Percentiles rank a stretch among this genome's conserved stretches.
Evolutionary conservation across 176 grass and related monocot genomes (phyloP).

Genomic region (Bolboschoenus planiculmis): DNA sequence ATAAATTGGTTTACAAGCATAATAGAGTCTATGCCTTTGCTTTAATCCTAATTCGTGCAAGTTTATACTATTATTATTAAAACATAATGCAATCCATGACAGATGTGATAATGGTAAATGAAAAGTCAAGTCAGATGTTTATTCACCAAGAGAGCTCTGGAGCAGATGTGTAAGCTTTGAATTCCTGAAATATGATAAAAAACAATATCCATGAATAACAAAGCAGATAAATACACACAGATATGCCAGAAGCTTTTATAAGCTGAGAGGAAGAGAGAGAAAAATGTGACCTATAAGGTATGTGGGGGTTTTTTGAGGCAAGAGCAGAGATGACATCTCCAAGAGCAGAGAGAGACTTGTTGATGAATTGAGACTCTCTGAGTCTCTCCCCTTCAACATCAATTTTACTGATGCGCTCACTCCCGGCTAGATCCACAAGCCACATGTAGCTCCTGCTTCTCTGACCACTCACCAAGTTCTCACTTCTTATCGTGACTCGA

Average conservation of each 20-base stretch:
- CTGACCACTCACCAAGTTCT: slow-evolving; percentile 54
- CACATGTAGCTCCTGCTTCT: slow-evolving; percentile 68
- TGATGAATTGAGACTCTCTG: slow-evolving; percentile 85
- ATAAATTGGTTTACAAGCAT: not conserved
- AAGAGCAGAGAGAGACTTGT: slow-evolving; percentile 82
- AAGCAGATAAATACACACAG: not conserved
- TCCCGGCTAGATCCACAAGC: slow-evolving; percentile 92
- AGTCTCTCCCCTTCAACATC: slow-evolving; percentile 90
- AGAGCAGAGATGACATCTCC: slow-evolving; percentile 93
- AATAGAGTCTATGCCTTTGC: not conserved
- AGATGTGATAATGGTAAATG: not conserved
- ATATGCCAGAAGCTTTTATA: not conserved
- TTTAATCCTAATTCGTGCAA: not conserved
- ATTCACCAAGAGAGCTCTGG: slow-evolving; percentile 82
- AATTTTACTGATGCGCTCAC: slow-evolving; percentile 69
- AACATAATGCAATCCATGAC: not conserved
- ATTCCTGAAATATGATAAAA: slow-evolving; percentile 55
- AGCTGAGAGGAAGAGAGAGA: not conserved
- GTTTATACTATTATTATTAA: not conserved
- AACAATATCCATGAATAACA: not conserved
- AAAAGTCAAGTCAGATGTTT: not conserved
- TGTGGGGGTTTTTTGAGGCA: slow-evolving; percentile 75
- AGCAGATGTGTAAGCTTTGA: slow-evolving; percentile 96
- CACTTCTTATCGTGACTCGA: slow-evolving; percentile 61
- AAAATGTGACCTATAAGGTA: slow-evolving; percentile 70